Conservation (phyloP, 1,284 basidiomycete species). For the Takashimella koratensis region DNA sequence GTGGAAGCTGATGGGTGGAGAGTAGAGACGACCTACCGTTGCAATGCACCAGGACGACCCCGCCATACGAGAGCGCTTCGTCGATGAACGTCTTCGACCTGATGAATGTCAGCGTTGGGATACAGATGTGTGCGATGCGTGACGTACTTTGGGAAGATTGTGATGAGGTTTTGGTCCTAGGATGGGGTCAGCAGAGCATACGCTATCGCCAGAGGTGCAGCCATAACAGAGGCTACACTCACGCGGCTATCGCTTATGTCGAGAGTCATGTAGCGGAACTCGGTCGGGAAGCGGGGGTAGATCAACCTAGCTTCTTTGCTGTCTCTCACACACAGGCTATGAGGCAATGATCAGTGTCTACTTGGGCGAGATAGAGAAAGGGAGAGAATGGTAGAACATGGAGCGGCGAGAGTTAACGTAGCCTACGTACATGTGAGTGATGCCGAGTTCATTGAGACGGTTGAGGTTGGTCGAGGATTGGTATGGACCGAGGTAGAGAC, state of each 20-base stretch:
- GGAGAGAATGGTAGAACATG: background rate
- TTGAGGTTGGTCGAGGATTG: slow-evolving; percentile 76
- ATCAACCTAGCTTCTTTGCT: slow-evolving; percentile 82
- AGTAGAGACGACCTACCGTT: slow-evolving; percentile 79
- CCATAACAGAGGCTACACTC: too few species aligned
- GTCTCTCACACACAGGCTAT: slow-evolving; percentile 70
- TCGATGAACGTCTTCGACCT: slow-evolving; percentile 79
- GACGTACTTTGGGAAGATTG: slow-evolving; percentile 68
- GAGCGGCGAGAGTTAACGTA: too few species aligned
- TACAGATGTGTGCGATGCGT: too few species aligned
- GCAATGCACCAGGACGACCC: slow-evolving; percentile 83
- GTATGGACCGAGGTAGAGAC: slow-evolving; percentile 79
- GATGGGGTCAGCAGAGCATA: too few species aligned
- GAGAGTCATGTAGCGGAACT: slow-evolving; percentile 73
- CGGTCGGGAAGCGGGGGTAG: slow-evolving; percentile 73
- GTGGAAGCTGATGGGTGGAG: too few species aligned
- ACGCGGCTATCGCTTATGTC: slow-evolving; percentile 83
- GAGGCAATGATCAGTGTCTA: background rate
- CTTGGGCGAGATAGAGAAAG: background rate
- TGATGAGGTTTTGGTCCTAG: slow-evolving; percentile 77
- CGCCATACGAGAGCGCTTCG: slow-evolving; percentile 61
- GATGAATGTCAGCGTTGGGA: slow-evolving; percentile 5
- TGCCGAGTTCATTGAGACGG: slow-evolving; percentile 60
- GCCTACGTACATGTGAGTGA: slow-evolving; percentile 78
- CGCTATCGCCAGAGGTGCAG: too few species aligned